Base-by-base conservation (phyloP, 352 stramenopile genomes). In the Lagenidium giganteum region DNA sequence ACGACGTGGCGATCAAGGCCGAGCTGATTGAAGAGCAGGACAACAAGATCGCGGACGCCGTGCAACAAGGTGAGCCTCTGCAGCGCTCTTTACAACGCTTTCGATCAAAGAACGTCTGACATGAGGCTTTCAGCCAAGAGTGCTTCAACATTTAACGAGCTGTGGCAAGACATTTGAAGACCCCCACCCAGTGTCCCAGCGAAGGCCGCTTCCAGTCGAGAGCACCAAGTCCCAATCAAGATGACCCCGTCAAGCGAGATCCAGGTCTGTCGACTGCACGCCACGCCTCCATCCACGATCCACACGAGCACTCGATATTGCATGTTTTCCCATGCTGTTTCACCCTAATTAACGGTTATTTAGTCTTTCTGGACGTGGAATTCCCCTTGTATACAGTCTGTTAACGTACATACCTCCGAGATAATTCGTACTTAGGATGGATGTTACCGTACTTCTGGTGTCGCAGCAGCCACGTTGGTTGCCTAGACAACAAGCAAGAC, bases 21-120 rank as follows among this genome's bases (percentile, higher is more conserved):
- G 80, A 90, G 53, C 57, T 83, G 33, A 80, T 93, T 33, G 77
- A 90, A 41, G 75, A 90, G 37, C 75, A 89, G 48, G 75, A 90
- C 48, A 85, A 66, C 54, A 82, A 86, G 54, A 81, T 89, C 51
- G 57, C 67, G 25, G 67, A 89, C 47, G 79, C 79, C 8, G 64
- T 92, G 46, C 73, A 89, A 57, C 70, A 87, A 77, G 76, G 76
- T 59, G 73, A 85, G 60, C 64, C 69, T 35, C 56, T 92, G 35
- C 64, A 87, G 58, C 69, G 69, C 50, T 83, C 73, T 27, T 84
- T 92, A 48, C 64, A 89, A 54, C 76, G 71, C 47, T 89, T 85
- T 64, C 74, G 76, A 59, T 74, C 79, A 50, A 77, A 77, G 61
- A 74, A 66, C 61, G 64, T 76, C 68, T 80, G 68, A 80, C 58